Evolutionary conservation across 257 asterid species (phyloP).

Genomic region (Solanum arcanum): DNA sequence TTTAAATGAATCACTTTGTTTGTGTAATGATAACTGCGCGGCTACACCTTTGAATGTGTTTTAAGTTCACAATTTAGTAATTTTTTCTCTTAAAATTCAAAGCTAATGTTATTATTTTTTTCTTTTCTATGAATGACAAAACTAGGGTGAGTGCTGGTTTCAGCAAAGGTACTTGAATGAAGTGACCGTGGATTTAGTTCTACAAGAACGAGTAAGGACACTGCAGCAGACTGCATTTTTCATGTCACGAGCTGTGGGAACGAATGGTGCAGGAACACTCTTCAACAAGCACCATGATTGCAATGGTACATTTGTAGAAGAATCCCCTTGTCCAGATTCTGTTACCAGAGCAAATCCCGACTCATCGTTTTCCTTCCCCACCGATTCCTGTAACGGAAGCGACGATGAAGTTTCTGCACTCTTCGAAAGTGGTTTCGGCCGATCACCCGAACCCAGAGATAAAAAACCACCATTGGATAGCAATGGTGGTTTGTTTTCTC

Average conservation of each 20-base stretch:
- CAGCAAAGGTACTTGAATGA: background rate
- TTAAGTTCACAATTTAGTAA: background rate
- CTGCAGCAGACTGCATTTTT: constrained; percentile 6
- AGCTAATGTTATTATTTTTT: background rate
- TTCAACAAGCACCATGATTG: background rate
- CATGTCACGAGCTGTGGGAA: constrained; percentile 9
- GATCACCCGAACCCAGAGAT: too few species aligned
- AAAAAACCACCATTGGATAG: too few species aligned
- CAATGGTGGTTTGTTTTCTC: too few species aligned
- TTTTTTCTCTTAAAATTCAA: background rate
- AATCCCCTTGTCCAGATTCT: too few species aligned
- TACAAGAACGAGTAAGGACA: constrained; percentile 2
- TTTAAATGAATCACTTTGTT: too few species aligned
- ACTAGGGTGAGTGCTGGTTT: constrained; percentile 18
- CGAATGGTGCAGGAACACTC: background rate
- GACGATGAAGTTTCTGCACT: too few species aligned
- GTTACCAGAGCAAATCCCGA: too few species aligned
- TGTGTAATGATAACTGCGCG: too few species aligned
- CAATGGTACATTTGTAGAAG: too few species aligned
- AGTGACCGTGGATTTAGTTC: background rate
- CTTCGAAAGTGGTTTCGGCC: too few species aligned
- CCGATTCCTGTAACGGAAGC: too few species aligned
- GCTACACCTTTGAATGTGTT: background rate
- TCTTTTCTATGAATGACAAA: background rate
- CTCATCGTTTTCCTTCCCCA: too few species aligned